phyloP scores from a whole-genome alignment of 1,284 basidiomycete species.

The Inonotus hispidus region DNA sequence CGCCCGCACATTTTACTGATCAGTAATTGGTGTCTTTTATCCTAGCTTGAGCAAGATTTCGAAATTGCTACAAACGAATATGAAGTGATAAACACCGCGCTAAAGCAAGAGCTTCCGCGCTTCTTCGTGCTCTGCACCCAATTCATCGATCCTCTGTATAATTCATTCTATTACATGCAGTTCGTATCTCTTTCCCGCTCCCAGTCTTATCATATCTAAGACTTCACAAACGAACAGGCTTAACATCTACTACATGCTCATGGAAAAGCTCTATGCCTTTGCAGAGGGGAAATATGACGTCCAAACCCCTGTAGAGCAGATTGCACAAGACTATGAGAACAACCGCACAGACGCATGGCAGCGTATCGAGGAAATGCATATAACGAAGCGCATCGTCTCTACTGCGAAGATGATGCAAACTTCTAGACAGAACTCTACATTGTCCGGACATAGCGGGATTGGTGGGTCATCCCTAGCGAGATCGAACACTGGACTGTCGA shows the following conservation, averaged over 20 bases:
- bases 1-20: background rate
- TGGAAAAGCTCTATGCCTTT: constrained; percentile 90
- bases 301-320: constrained; percentile 59
- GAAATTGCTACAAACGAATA: constrained; percentile 94
- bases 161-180: constrained; percentile 99
- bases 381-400: constrained; percentile 78
- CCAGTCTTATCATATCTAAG: constrained; percentile 7
- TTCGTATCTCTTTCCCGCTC: constrained; percentile 37
- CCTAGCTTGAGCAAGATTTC: constrained; percentile 90
- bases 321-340: constrained; percentile 73
- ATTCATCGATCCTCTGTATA: constrained; percentile 95
- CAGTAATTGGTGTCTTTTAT: background rate
- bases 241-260: constrained; percentile 90
- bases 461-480: constrained; percentile 31
- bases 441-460: background rate
- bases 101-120: constrained; percentile 90
- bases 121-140: constrained; percentile 86
- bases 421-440: constrained; percentile 3
- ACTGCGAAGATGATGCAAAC: constrained; percentile 35
- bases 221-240: constrained; percentile 43
- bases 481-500: constrained; percentile 32
- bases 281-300: constrained; percentile 82
- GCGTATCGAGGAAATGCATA: constrained; percentile 67
- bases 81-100: constrained; percentile 89
- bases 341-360: constrained; percentile 78